These are phyloP conservation scores for Geotrichum bryndzae DNA, from an alignment of 1,139 yeast species.

Conservation along the genomic window DNA sequence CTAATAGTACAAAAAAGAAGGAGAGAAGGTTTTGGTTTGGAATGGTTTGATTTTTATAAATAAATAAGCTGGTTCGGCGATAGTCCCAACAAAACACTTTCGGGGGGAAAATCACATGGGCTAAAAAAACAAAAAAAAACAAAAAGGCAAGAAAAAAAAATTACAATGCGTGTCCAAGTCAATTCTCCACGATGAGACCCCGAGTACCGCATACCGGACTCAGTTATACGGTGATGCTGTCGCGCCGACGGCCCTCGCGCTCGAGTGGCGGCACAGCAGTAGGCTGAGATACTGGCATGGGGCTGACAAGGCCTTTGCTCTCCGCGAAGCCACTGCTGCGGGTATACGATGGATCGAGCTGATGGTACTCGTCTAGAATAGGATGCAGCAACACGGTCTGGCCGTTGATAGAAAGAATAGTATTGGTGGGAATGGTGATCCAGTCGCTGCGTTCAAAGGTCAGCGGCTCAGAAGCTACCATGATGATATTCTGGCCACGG, in stretches of 20 bases:
- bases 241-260: constrained; percentile 63
- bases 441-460: constrained; percentile 96
- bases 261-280: constrained; percentile 70
- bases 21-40: not conserved
- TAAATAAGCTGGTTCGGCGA: not conserved
- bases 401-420: constrained; percentile 72
- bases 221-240: constrained; percentile 5
- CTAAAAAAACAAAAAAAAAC: not conserved
- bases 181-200: not conserved
- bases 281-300: constrained; percentile 50
- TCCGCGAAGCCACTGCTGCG: constrained; percentile 82
- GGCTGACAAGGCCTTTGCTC: constrained; percentile 85
- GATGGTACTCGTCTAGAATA: constrained; percentile 81
- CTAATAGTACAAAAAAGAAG: not conserved
- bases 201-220: not conserved
- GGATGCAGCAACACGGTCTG: constrained; percentile 91
- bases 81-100: constrained; percentile 3
- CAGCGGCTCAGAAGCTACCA: constrained; percentile 93
- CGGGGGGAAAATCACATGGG: not conserved
- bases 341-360: constrained; percentile 56
- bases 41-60: not conserved
- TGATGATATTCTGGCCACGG: constrained; percentile 88
- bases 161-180: not conserved
- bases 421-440: constrained; percentile 94
- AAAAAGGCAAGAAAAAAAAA: not conserved